Evolutionary conservation across 2,329 filamentous ascomycete species (phyloP).

Genomic region (Diaporthe citrichinensis): DNA sequence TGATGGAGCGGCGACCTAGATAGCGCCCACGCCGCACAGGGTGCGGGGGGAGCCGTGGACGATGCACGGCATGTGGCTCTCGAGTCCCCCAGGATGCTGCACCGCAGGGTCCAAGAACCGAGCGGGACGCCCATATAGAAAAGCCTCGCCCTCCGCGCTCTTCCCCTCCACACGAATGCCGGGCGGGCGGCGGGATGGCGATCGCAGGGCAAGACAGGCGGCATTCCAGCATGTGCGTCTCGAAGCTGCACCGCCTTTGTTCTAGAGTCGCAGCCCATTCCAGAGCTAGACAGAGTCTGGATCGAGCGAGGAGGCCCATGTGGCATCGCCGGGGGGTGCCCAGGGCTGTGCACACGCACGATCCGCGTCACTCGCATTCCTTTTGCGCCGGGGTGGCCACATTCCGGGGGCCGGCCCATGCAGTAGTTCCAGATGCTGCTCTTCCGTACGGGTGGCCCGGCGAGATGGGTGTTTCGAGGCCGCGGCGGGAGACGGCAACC

Average conservation of each 20-base stretch:
- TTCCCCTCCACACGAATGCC: background rate
- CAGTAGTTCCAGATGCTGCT: background rate
- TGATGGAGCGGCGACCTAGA: background rate
- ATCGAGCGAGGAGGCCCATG: background rate
- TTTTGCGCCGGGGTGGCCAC: background rate
- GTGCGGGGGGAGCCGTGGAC: background rate
- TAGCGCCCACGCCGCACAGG: background rate
- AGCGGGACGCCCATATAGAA: background rate
- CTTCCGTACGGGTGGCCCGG: slow-evolving; percentile 10
- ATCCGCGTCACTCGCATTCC: background rate
- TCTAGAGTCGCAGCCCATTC: slow-evolving; percentile 7
- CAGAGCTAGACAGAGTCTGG: background rate
- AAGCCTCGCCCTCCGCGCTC: background rate
- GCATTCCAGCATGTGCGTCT: background rate
- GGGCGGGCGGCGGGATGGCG: background rate
- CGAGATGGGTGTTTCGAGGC: background rate
- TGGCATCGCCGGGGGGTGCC: background rate
- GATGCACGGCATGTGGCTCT: background rate
- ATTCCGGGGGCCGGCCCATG: background rate
- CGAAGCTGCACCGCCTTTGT: background rate
- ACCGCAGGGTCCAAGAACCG: background rate
- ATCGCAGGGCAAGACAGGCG: background rate
- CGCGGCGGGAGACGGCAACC: background rate
- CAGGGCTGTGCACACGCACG: background rate
- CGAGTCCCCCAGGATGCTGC: too few relatives aligned